Conservation (phyloP, 2,329 filamentous ascomycete species). For the Apiospora sp. region DNA sequence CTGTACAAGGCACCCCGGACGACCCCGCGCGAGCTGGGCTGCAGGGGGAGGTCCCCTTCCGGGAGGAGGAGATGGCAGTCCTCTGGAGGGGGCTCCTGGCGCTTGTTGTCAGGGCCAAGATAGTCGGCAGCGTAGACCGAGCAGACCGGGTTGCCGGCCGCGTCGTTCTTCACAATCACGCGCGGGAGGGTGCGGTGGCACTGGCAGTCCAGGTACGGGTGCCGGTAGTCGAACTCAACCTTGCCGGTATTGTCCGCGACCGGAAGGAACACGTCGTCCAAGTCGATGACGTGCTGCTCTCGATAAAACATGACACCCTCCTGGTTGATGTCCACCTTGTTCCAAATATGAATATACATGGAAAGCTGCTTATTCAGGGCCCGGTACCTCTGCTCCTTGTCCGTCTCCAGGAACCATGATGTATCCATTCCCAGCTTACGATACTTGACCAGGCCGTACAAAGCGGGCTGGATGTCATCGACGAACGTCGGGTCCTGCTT, state of each 20-base stretch:
- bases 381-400: background rate
- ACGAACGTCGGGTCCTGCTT: too few relatives aligned
- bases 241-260: too few relatives aligned
- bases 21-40: rapidly evolving
- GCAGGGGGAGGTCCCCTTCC: background rate
- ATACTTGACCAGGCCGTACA: background rate
- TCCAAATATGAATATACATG: background rate
- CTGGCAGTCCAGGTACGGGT: background rate
- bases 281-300: background rate
- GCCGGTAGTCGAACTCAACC: background rate
- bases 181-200: background rate
- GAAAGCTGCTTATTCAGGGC: background rate
- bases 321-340: background rate
- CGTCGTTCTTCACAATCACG: background rate
- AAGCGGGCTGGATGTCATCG: background rate
- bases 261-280: background rate
- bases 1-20: background rate
- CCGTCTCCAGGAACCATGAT: background rate
- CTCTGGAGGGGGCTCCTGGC: too few relatives aligned
- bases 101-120: too few relatives aligned
- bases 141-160: rapidly evolving
- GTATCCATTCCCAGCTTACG: background rate
- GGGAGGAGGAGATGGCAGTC: background rate
- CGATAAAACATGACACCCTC: background rate
- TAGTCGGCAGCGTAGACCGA: background rate